Evolutionary conservation across 805 yeast species (phyloP).

Genomic region (Naumovozyma dairenensis): DNA sequence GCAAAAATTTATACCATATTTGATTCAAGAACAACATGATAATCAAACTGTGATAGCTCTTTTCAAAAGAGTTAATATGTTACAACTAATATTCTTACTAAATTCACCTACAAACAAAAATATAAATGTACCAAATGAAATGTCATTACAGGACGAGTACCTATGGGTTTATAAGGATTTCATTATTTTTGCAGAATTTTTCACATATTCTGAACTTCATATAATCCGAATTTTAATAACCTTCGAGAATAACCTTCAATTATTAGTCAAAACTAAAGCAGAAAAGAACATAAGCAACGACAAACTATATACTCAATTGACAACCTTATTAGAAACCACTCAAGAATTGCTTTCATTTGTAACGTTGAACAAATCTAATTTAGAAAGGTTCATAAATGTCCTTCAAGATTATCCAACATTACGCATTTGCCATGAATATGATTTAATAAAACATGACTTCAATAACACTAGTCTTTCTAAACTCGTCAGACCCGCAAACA

Average conservation of each 20-base stretch:
- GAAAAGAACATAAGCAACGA: slow-evolving; percentile 1
- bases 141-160: slow-evolving; percentile 27
- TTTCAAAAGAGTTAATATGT: slow-evolving; percentile 25
- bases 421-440: slow-evolving; percentile 3
- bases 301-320: slow-evolving; percentile 4
- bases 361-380: slow-evolving; percentile 8
- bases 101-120: slow-evolving; percentile 5
- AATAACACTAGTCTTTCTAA: too few species aligned
- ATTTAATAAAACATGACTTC: slow-evolving; percentile 21
- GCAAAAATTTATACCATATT: slow-evolving; percentile 14
- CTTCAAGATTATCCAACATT: slow-evolving; percentile 18
- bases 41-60: slow-evolving; percentile 19
- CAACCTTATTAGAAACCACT: slow-evolving; percentile 6
- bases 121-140: slow-evolving; percentile 9
- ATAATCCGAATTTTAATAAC: slow-evolving; percentile 3
- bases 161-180: slow-evolving; percentile 25
- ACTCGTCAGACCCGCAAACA: too few species aligned
- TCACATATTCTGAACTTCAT: slow-evolving; percentile 12
- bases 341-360: slow-evolving; percentile 8
- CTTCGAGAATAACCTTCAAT: not conserved
- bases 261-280: not conserved
- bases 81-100: slow-evolving; percentile 27
- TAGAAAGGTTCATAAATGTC: slow-evolving; percentile 15
- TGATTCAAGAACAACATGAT: slow-evolving; percentile 20
- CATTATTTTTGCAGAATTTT: slow-evolving; percentile 27